Evolutionary conservation across 768 basidiomycete species (phyloP).

Genomic region (Tricholoma hemisulphureum): DNA sequence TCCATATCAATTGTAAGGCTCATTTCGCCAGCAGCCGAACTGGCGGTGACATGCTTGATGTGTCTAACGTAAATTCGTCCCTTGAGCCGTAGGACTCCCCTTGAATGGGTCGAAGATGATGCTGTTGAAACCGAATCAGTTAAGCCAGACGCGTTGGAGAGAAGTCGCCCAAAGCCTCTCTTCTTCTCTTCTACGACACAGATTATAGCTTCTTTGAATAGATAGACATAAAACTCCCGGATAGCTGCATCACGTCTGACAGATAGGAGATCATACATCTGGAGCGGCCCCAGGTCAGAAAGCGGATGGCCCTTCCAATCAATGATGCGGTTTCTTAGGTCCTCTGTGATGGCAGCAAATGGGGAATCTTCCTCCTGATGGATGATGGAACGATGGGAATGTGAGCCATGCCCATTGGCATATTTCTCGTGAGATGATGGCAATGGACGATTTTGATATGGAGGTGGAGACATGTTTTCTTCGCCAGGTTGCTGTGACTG

Average conservation of each 20-base stretch:
- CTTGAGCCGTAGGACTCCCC: constrained; percentile 84
- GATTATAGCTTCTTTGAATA: constrained; percentile 97
- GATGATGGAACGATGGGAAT: constrained; percentile 31
- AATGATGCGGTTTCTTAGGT: constrained; percentile 84
- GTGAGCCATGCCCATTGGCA: constrained; percentile 32
- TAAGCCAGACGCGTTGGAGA: constrained; percentile 60
- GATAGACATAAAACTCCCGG: constrained; percentile 93
- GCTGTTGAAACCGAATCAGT: constrained; percentile 50
- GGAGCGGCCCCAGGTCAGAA: constrained; percentile 83
- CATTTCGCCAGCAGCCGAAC: constrained; percentile 75
- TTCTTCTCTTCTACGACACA: constrained; percentile 98
- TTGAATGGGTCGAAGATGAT: constrained; percentile 37
- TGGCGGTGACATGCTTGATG: constrained; percentile 85
- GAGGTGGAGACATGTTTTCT: constrained; percentile 25
- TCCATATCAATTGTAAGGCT: constrained; percentile 98
- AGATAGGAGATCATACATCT: constrained; percentile 89
- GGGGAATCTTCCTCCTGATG: constrained; percentile 68
- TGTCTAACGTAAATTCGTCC: constrained; percentile 95
- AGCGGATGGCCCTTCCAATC: constrained; percentile 96
- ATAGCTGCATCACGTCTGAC: constrained; percentile 88
- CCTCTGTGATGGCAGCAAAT: constrained; percentile 82
- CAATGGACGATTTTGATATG: constrained; percentile 29
- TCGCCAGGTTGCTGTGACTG: constrained; percentile 21
- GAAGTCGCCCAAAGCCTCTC: constrained; percentile 69
- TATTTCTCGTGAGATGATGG: constrained; percentile 31